These are phyloP conservation scores for Rhexocercosporidium sp. DNA, from an alignment of 2,329 filamentous ascomycete species.

Conservation along the genomic window DNA sequence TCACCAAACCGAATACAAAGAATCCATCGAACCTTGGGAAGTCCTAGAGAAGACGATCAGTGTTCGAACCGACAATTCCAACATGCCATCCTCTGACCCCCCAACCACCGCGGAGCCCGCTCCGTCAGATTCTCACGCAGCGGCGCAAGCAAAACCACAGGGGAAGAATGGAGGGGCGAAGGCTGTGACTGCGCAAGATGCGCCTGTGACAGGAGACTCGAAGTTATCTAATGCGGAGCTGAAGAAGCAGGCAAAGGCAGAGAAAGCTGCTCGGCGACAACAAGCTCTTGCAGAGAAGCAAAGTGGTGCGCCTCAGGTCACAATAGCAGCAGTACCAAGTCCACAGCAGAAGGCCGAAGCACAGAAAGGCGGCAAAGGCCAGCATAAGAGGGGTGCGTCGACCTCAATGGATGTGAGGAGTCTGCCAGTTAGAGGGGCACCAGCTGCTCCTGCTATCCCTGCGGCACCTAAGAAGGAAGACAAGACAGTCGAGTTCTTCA, in stretches of 20 bases:
- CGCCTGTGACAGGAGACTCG: slow-evolving; percentile 34
- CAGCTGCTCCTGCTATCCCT: slow-evolving; percentile 43
- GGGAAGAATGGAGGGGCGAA: slow-evolving; percentile 17
- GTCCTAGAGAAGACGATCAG: background rate
- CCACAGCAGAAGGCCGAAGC: slow-evolving; percentile 68
- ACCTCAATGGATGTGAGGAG: slow-evolving; percentile 38
- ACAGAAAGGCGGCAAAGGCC: slow-evolving; percentile 45
- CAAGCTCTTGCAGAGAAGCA: slow-evolving; percentile 63
- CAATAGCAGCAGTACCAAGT: slow-evolving; percentile 21
- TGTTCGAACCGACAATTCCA: background rate
- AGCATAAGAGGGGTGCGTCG: slow-evolving; percentile 43
- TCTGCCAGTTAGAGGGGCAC: slow-evolving; percentile 35
- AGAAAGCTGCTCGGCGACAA: slow-evolving; percentile 86
- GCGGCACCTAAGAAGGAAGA: slow-evolving; percentile 62
- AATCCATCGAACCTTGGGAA: background rate
- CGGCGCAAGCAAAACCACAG: slow-evolving; percentile 20
- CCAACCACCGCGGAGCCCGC: slow-evolving; percentile 20
- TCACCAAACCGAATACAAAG: background rate
- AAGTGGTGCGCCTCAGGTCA: slow-evolving; percentile 18
- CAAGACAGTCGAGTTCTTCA: slow-evolving; percentile 77
- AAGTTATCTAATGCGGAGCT: slow-evolving; percentile 61
- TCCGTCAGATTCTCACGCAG: slow-evolving; percentile 11
- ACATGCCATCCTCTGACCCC: slow-evolving; percentile 33
- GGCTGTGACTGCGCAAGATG: slow-evolving; percentile 18
- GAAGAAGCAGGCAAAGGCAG: slow-evolving; percentile 88